Base-by-base conservation (phyloP, 345 rosid species). In the Arabidopsis suecica region DNA sequence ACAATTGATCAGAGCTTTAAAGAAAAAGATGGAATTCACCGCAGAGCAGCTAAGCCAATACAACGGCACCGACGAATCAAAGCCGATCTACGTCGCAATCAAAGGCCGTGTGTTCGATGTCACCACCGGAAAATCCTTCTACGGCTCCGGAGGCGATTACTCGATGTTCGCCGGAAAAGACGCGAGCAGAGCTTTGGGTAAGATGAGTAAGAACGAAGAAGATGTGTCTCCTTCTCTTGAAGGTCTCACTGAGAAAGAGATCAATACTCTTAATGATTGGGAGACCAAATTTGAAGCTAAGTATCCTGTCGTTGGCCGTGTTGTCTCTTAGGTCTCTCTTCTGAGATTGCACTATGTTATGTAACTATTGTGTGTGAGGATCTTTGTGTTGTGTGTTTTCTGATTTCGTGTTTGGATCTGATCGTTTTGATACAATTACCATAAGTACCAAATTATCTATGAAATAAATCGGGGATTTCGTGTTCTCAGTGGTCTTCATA, bases 131-230 rank as follows among this genome's bases (percentile, higher is more conserved):
- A 87, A 76, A 36, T 86, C 97, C 68, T 93, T 93, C 84, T 89
- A 91, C 79, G 96, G 93, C 0, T 79, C 84, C 0, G 93, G 89
- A 18, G 96, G 97, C 45, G 76, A 87, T 18, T 91, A 91, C 81
- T 78, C 84, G 48, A 73, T 88, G 78, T 89, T 91, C 80, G 89
- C 96, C 1, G 95, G 96, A 65, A 91, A 86, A 69, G 98, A 94
- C 71, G 89, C 95, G 12, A 88, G 89, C 86, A 82, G 96, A 74
- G 96, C 95, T 6, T 78, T 93, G 18, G 97, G 91, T 30, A 94
- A 94, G 86, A 90, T 90, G 96, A 94, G 97, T 86, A 94, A 90
- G 87, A 88, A 86, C 75, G 92, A 85, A 3, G 95, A 90, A 58
- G 98, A 91, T 53, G 79, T 94, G 14, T 28, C 76, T 69, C 71